Evolutionary conservation across 2,329 filamentous ascomycete genomes (phyloP).

Genomic region (Penicillium paneum): DNA sequence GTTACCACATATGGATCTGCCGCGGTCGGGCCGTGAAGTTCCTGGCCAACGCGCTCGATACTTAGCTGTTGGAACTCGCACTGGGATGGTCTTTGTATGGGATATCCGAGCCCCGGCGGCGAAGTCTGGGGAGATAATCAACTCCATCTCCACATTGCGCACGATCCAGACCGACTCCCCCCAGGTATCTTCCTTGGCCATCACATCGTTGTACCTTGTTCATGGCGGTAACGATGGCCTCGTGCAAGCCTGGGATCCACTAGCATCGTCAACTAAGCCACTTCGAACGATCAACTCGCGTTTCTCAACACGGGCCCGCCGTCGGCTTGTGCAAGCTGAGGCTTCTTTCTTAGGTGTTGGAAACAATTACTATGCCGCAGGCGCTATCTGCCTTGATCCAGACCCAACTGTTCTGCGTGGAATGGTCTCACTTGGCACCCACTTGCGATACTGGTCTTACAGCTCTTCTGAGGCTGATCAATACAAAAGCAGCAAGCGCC

Average conservation of each 20-base stretch:
- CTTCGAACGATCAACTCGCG: conserved; percentile 83
- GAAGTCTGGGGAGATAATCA: conserved; percentile 52
- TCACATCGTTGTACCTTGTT: conserved; percentile 83
- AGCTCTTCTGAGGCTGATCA: conserved; percentile 75
- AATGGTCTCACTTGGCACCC: conserved; percentile 79
- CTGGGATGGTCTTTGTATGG: conserved; percentile 77
- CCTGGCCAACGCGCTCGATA: conserved; percentile 82
- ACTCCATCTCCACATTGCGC: conserved; percentile 67
- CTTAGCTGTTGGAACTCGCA: conserved; percentile 74
- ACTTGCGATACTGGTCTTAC: conserved; percentile 90
- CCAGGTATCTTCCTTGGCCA: conserved; percentile 74
- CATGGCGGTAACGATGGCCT: conserved; percentile 93
- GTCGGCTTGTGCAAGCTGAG: conserved; percentile 66
- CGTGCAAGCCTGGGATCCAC: conserved; percentile 94
- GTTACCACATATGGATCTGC: conserved; percentile 48
- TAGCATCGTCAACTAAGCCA: conserved; percentile 74
- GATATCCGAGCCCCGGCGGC: conserved; percentile 68
- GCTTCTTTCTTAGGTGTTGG: conserved; percentile 65
- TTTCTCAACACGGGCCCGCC: conserved; percentile 76
- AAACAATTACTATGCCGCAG: conserved; percentile 75
- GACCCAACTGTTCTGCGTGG: conserved; percentile 82
- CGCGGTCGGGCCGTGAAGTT: conserved; percentile 56
- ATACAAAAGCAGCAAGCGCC: conserved; percentile 73
- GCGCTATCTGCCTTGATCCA: conserved; percentile 81
- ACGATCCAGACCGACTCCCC: conserved; percentile 88